A percentile compares a stretch with the other conserved stretches of the same genome.
These are phyloP conservation scores for Carnegiea gigantea DNA, from an alignment of 179 eudicot genomes.

Conservation along the genomic window DNA sequence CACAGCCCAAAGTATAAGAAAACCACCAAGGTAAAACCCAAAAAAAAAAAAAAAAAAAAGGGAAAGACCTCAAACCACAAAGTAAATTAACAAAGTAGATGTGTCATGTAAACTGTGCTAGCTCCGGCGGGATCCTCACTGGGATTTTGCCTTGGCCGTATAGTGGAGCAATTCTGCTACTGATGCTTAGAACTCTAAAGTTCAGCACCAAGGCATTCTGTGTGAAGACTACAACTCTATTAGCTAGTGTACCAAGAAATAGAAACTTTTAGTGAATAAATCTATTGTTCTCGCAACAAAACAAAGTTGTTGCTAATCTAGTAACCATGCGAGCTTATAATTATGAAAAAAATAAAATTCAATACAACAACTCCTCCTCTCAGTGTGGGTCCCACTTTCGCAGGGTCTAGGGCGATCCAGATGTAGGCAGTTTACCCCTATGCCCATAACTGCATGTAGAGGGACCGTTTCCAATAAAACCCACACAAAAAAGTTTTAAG, in stretches of 20 bases:
- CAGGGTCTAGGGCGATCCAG: too few relatives aligned
- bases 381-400: too few relatives aligned
- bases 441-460: too few relatives aligned
- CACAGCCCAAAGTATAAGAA: neutral
- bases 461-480: too few relatives aligned
- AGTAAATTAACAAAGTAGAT: neutral
- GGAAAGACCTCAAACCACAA: neutral
- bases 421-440: too few relatives aligned
- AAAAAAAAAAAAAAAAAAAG: neutral
- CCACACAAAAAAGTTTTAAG: too few relatives aligned
- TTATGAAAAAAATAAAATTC: too few relatives aligned
- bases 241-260: too few relatives aligned
- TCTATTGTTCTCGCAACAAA: neutral
- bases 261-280: neutral
- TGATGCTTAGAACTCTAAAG: constrained; percentile 1
- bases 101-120: neutral
- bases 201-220: neutral
- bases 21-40: too few relatives aligned
- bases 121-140: neutral
- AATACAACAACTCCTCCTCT: too few relatives aligned
- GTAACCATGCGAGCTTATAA: neutral
- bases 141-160: neutral
- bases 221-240: neutral
- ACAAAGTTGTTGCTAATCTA: neutral
- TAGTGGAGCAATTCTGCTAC: neutral